These are phyloP conservation scores for Przewalskia tangutica DNA, from an alignment of 257 asterid genomes.

Conservation along the genomic window DNA sequence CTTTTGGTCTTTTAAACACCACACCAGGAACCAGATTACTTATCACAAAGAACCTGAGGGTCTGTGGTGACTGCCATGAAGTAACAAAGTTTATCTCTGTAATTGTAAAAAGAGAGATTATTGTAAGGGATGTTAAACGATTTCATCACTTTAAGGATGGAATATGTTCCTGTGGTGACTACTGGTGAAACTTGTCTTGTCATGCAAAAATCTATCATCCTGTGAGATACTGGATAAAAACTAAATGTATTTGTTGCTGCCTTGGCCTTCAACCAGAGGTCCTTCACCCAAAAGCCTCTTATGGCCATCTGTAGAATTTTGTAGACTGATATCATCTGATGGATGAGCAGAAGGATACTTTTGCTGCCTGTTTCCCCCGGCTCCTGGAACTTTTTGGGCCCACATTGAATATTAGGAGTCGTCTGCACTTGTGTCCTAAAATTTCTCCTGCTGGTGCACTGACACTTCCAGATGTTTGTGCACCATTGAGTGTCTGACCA, in stretches of 20 bases:
- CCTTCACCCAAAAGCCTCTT: background rate
- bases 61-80: conserved; percentile 54
- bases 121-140: conserved; percentile 36
- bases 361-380: background rate
- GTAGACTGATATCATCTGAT: background rate
- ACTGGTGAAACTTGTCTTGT: conserved; percentile 29
- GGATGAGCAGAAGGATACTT: background rate
- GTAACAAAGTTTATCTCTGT: conserved; percentile 28
- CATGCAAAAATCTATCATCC: background rate
- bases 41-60: conserved; percentile 55
- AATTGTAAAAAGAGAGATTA: conserved; percentile 26
- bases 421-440: background rate
- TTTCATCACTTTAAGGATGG: conserved; percentile 58
- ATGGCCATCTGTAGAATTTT: background rate
- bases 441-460: background rate
- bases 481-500: background rate
- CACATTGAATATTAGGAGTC: background rate
- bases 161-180: conserved; percentile 49
- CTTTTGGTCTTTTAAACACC: conserved; percentile 44
- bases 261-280: background rate
- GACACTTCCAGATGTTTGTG: background rate
- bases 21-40: conserved; percentile 38
- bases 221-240: background rate
- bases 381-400: background rate
- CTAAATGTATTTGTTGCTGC: background rate